Conservation (phyloP, 163 green algal genomes). For the Volvox carteri region DNA sequence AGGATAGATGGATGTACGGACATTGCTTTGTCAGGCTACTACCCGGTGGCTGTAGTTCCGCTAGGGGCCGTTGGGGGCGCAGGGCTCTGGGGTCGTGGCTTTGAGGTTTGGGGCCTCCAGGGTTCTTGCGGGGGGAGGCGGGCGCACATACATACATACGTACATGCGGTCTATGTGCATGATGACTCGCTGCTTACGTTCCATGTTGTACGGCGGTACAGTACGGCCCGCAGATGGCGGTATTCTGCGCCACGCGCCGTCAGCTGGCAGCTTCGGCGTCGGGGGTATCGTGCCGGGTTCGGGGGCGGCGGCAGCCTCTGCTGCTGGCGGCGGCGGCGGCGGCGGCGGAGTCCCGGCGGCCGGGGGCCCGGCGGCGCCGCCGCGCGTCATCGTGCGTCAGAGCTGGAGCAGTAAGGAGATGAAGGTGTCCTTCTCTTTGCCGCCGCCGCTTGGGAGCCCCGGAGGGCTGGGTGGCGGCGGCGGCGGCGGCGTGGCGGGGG, state of each 20-base stretch:
- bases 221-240: background rate
- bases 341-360: too few relatives aligned
- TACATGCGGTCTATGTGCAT: too few relatives aligned
- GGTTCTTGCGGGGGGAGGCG: too few relatives aligned
- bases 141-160: too few relatives aligned
- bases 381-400: constrained; percentile 30
- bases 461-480: constrained; percentile 7
- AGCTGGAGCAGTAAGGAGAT: constrained; percentile 55
- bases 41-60: too few relatives aligned
- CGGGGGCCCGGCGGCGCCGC: background rate
- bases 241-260: constrained; percentile 22
- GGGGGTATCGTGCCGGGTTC: background rate
- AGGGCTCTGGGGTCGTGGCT: too few relatives aligned
- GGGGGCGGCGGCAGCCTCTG: background rate
- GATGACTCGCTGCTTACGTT: too few relatives aligned
- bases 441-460: constrained; percentile 36
- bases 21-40: too few relatives aligned
- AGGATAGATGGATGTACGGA: too few relatives aligned
- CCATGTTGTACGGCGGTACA: too few relatives aligned
- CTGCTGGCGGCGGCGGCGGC: background rate
- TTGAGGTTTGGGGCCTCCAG: too few relatives aligned
- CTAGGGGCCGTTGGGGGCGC: too few relatives aligned
- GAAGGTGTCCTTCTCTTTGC: constrained; percentile 51
- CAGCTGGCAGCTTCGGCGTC: background rate
- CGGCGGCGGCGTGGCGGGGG: constrained; percentile 7